A percentile compares a stretch with the other conserved stretches of the same genome.
Evolutionary conservation across 495 filamentous ascomycete species (phyloP).

Genomic region (Neurospora tetrasperma): DNA sequence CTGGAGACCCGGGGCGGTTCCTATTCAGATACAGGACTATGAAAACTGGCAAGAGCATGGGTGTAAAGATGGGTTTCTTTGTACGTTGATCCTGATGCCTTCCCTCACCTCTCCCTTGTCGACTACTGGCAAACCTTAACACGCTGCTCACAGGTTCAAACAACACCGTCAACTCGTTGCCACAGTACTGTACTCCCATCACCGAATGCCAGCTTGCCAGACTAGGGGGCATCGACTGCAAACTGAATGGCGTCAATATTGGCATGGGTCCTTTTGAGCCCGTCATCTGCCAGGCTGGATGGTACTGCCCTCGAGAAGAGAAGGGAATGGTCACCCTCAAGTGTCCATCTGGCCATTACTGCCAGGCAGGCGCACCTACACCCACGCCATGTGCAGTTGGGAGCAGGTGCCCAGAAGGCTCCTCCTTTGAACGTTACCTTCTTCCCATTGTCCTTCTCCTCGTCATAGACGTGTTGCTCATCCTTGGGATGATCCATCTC

Average conservation of each 20-base stretch:
- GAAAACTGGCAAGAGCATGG: constrained; percentile 24
- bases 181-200: constrained; percentile 37
- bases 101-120: background rate
- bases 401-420: constrained; percentile 29
- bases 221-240: constrained; percentile 22
- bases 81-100: constrained; percentile 14
- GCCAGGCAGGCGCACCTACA: constrained; percentile 30
- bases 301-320: constrained; percentile 26
- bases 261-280: constrained; percentile 35
- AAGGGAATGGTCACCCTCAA: constrained; percentile 22
- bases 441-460: constrained; percentile 34
- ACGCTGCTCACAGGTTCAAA: constrained; percentile 24
- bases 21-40: constrained; percentile 26
- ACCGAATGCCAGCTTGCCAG: constrained; percentile 27
- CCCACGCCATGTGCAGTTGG: constrained; percentile 34
- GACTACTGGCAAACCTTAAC: constrained; percentile 6
- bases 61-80: constrained; percentile 31
- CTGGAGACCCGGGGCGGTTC: constrained; percentile 24
- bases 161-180: constrained; percentile 34
- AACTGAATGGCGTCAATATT: constrained; percentile 21
- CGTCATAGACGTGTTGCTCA: constrained; percentile 30
- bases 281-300: constrained; percentile 31
- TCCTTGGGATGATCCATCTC: constrained; percentile 19
- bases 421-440: constrained; percentile 24
- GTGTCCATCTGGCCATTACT: constrained; percentile 36